Conservation (phyloP, 768 basidiomycete species). For the Podaxis pistillaris region DNA sequence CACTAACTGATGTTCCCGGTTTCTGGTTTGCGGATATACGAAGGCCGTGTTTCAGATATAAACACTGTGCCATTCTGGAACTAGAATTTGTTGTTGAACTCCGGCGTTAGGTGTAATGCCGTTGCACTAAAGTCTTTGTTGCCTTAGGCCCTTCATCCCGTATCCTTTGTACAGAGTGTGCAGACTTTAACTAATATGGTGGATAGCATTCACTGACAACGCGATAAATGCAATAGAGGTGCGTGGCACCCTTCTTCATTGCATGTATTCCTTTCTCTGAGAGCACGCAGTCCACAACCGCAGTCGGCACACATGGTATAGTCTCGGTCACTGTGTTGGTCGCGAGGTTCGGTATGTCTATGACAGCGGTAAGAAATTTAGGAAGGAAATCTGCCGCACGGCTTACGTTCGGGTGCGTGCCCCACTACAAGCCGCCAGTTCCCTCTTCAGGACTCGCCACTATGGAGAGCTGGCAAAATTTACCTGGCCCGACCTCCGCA, state of each 20-base stretch:
- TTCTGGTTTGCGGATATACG: no score
- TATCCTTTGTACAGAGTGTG: not conserved
- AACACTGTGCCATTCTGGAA: no score
- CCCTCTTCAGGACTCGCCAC: no score
- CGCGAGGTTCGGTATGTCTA: conserved; percentile 13
- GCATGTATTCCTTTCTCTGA: not conserved
- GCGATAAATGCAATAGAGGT: not conserved
- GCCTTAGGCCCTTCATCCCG: not conserved
- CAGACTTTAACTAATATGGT: not conserved
- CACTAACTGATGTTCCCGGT: no score
- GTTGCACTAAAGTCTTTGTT: not conserved
- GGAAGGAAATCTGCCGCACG: conserved; percentile 7
- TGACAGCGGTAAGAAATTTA: conserved; percentile 16
- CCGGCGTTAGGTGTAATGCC: not conserved
- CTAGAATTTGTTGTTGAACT: not conserved
- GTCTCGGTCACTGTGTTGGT: conserved; percentile 13
- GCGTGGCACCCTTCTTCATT: no score
- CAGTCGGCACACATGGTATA: conserved; percentile 8
- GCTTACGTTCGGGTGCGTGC: no score
- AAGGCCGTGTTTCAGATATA: no score
- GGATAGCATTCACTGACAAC: not conserved
- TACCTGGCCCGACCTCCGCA: conserved; percentile 18
- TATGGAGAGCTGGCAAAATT: no score
- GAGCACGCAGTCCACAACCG: conserved; percentile 19
- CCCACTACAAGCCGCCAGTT: no score